These are phyloP conservation scores for Rhexocercosporidium sp. DNA, from an alignment of 2,329 filamentous ascomycete genomes.

Conservation along the genomic window DNA sequence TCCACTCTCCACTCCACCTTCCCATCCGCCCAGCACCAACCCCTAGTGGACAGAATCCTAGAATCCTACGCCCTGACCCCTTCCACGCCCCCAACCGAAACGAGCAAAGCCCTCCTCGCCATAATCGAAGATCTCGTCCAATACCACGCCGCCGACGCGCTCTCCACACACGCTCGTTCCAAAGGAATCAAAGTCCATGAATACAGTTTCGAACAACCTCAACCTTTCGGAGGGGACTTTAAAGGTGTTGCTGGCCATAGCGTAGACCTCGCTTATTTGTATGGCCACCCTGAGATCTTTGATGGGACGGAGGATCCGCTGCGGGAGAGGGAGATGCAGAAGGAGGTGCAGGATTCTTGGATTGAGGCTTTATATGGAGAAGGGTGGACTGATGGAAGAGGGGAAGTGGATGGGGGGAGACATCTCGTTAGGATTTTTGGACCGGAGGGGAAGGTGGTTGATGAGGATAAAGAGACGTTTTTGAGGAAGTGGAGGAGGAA, in stretches of 20 bases:
- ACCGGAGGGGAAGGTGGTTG: neutral
- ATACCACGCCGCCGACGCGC: neutral
- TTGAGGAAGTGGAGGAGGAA: neutral
- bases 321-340: constrained; percentile 6
- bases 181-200: neutral
- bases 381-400: neutral
- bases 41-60: too few species aligned
- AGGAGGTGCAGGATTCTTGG: constrained; percentile 10
- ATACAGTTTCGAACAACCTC: constrained; percentile 15
- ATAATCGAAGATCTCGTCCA: constrained; percentile 9
- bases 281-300: constrained; percentile 20
- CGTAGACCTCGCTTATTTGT: constrained; percentile 21
- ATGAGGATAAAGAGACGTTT: neutral
- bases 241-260: constrained; percentile 3
- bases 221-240: constrained; percentile 14
- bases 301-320: neutral
- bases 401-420: neutral
- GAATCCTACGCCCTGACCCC: neutral
- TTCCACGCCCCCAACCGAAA: neutral
- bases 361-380: constrained; percentile 16
- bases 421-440: neutral
- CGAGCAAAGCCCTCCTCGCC: neutral
- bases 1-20: neutral
- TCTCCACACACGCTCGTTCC: neutral
- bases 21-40: neutral